Evolutionary conservation across 306 rosid genomes (phyloP).

Genomic region (Cucumis cinereus): DNA sequence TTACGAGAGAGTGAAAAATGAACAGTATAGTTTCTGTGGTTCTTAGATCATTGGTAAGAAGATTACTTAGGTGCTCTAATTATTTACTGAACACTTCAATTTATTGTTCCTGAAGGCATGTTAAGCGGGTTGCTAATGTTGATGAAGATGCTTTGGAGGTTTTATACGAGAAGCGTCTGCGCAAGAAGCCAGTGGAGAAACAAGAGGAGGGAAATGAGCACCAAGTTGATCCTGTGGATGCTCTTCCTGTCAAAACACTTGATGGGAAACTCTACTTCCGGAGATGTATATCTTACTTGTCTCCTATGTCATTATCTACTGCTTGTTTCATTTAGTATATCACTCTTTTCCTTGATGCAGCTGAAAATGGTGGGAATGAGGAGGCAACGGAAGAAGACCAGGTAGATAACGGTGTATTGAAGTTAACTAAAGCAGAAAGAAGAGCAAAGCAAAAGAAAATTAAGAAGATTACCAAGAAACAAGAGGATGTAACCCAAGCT

Average conservation of each 20-base stretch:
- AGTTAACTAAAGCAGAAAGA: slow-evolving; percentile 70
- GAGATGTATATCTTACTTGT: slow-evolving; percentile 24
- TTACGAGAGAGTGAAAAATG: background rate
- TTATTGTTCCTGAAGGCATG: slow-evolving; percentile 46
- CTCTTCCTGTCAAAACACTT: slow-evolving; percentile 77
- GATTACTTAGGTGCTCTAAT: background rate
- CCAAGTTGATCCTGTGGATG: slow-evolving; percentile 75
- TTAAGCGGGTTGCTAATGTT: slow-evolving; percentile 79
- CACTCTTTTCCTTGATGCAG: slow-evolving; percentile 10
- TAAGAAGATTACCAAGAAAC: slow-evolving; percentile 61
- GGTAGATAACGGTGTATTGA: slow-evolving; percentile 34
- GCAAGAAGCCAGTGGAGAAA: slow-evolving; percentile 42
- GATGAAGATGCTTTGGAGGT: slow-evolving; percentile 85
- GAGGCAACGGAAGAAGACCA: slow-evolving; percentile 13
- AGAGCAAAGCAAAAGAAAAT: slow-evolving; percentile 71
- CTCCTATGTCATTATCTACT: background rate
- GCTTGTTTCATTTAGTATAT: background rate
- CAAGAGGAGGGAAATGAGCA: slow-evolving; percentile 39
- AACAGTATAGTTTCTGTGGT: background rate
- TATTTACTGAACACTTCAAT: background rate
- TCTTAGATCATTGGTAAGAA: background rate
- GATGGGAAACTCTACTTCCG: slow-evolving; percentile 64
- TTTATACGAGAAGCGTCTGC: slow-evolving; percentile 61
- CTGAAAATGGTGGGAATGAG: slow-evolving; percentile 31
- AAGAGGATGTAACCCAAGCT: slow-evolving; percentile 33